Percentiles rank a stretch among this genome's conserved stretches.
These are phyloP conservation scores for Piedraia hortae DNA, from an alignment of 2,329 filamentous ascomycete species.

Conservation along the genomic window DNA sequence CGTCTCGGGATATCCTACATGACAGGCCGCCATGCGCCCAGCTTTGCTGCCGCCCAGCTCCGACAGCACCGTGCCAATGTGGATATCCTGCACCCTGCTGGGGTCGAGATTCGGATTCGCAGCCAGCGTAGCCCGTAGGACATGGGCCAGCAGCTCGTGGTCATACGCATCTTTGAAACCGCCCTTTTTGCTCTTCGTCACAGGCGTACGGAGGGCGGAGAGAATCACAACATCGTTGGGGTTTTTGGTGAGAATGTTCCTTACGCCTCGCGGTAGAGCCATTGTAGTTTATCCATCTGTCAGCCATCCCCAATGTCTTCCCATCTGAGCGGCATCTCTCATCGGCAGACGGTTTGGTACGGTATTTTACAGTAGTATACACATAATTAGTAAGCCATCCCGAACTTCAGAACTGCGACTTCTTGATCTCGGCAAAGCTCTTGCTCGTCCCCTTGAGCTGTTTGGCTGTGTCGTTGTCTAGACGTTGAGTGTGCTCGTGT, in stretches of 20 bases:
- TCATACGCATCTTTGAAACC: conserved; percentile 68
- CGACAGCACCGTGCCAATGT: conserved; percentile 66
- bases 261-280: too few relatives aligned
- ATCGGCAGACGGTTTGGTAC: too few relatives aligned
- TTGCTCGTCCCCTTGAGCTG: conserved; percentile 20
- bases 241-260: conserved; percentile 48
- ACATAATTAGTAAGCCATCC: too few relatives aligned
- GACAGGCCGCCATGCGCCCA: conserved; percentile 68
- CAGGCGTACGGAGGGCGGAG: conserved; percentile 66
- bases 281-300: too few relatives aligned
- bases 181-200: conserved; percentile 63
- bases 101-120: conserved; percentile 48
- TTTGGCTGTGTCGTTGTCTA: conserved; percentile 80
- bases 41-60: conserved; percentile 80
- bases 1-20: conserved; percentile 45
- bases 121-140: conserved; percentile 38
- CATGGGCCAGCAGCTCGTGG: conserved; percentile 54
- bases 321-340: too few relatives aligned
- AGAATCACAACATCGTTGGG: conserved; percentile 69
- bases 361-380: too few relatives aligned
- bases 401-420: conserved; percentile 6
- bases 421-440: conserved; percentile 16
- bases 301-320: too few relatives aligned
- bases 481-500: conserved; percentile 70
- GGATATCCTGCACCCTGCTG: conserved; percentile 46